phyloP scores from a whole-genome alignment of 345 rosid genomes.

The Excoecaria cochinchinensis region DNA sequence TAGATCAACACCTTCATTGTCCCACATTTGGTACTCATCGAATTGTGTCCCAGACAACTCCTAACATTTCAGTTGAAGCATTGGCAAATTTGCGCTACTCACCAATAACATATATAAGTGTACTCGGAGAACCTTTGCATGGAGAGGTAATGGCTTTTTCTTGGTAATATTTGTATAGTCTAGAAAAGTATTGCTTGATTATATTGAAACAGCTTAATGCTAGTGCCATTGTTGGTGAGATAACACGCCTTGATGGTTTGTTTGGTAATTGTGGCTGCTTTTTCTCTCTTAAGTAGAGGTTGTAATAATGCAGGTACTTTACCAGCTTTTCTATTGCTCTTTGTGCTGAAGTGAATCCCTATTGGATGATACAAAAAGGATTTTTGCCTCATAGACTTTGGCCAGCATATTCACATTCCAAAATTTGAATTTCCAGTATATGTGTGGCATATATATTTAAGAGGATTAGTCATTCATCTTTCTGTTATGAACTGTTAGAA shows the following conservation, averaged over 20 bases:
- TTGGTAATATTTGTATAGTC: neutral
- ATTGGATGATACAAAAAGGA: neutral
- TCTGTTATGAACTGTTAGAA: neutral
- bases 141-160: conserved; percentile 74
- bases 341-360: neutral
- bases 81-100: conserved; percentile 70
- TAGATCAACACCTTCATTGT: conserved; percentile 97
- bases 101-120: conserved; percentile 96
- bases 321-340: neutral
- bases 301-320: neutral
- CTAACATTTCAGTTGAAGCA: conserved; percentile 69
- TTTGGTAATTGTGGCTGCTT: neutral
- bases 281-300: neutral
- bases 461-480: neutral
- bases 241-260: neutral
- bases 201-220: neutral
- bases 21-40: conserved; percentile 96
- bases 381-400: neutral
- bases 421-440: neutral
- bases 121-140: conserved; percentile 92
- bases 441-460: neutral
- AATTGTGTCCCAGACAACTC: conserved; percentile 61
- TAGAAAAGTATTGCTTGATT: neutral
- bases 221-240: neutral
- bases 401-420: neutral